Conservation (phyloP, 345 rosid genomes). For the Limnanthes douglasii region DNA sequence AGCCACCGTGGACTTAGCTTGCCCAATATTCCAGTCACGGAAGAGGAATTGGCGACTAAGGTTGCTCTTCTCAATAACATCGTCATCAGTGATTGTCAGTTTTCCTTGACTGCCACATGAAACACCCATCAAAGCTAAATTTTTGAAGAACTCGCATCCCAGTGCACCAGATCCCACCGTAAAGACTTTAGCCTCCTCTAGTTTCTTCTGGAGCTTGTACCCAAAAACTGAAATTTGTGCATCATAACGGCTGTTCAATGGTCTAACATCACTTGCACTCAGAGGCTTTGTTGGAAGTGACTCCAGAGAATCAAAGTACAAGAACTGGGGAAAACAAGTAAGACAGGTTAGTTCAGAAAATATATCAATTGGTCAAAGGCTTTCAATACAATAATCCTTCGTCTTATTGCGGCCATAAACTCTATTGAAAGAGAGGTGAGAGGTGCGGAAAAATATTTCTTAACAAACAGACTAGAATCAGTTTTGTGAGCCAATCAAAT, state of each 20-base stretch:
- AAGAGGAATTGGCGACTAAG: conserved; percentile 97
- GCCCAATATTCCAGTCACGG: conserved; percentile 99
- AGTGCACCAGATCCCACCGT: conserved; percentile 96
- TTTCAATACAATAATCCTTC: not conserved
- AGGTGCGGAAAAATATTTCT: no score
- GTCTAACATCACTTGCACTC: conserved; percentile 56
- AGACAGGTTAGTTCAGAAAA: conserved; percentile 7
- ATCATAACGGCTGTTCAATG: conserved; percentile 75
- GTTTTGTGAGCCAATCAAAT: no score
- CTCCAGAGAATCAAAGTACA: conserved; percentile 93
- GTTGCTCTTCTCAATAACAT: conserved; percentile 97
- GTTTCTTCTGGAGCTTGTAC: conserved; percentile 78
- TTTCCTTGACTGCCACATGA: conserved; percentile 74
- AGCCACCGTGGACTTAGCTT: conserved; percentile 97
- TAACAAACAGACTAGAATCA: no score
- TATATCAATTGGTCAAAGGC: not conserved
- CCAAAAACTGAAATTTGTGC: conserved; percentile 99
- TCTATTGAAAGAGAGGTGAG: not conserved
- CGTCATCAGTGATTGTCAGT: conserved; percentile 95
- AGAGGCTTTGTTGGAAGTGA: conserved; percentile 70
- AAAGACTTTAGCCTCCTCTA: conserved; percentile 75
- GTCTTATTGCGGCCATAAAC: not conserved
- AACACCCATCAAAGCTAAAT: conserved; percentile 92
- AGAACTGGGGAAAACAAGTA: conserved; percentile 45
- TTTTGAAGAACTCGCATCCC: conserved; percentile 95